These are phyloP conservation scores for Ceratobasidium theobromae DNA, from an alignment of 1,284 basidiomycete genomes.

Conservation along the genomic window DNA sequence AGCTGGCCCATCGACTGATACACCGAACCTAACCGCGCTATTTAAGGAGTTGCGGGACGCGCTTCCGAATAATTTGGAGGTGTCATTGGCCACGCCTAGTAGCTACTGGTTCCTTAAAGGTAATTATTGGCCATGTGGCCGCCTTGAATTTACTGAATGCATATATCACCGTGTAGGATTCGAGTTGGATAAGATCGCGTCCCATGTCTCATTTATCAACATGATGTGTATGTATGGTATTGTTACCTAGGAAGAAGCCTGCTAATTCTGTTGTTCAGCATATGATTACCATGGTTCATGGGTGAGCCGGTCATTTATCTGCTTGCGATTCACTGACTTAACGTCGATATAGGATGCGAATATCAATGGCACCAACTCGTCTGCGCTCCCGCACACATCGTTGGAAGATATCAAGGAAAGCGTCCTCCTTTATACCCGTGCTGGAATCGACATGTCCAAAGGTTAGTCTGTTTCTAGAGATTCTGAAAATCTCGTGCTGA, in stretches of 20 bases:
- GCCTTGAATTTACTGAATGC: too few relatives aligned
- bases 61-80: not conserved
- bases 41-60: constrained; percentile 15
- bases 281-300: too few relatives aligned
- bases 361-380: constrained; percentile 4
- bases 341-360: constrained; percentile 11
- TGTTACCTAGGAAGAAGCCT: too few relatives aligned
- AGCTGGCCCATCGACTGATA: constrained; percentile 7
- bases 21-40: constrained; percentile 7
- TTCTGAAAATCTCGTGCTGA: too few relatives aligned
- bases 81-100: constrained; percentile 7
- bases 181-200: constrained; percentile 14
- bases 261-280: too few relatives aligned
- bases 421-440: constrained; percentile 8
- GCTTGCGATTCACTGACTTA: not conserved
- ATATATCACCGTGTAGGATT: too few relatives aligned
- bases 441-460: constrained; percentile 21
- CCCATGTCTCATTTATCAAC: too few relatives aligned
- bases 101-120: constrained; percentile 20
- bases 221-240: too few relatives aligned
- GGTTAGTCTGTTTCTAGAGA: not conserved
- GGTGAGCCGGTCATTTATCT: not conserved
- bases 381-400: constrained; percentile 10
- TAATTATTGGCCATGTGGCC: not conserved
- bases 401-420: constrained; percentile 21